These are phyloP conservation scores for Candida glaebosa DNA, from an alignment of 805 yeast genomes.

Conservation along the genomic window DNA sequence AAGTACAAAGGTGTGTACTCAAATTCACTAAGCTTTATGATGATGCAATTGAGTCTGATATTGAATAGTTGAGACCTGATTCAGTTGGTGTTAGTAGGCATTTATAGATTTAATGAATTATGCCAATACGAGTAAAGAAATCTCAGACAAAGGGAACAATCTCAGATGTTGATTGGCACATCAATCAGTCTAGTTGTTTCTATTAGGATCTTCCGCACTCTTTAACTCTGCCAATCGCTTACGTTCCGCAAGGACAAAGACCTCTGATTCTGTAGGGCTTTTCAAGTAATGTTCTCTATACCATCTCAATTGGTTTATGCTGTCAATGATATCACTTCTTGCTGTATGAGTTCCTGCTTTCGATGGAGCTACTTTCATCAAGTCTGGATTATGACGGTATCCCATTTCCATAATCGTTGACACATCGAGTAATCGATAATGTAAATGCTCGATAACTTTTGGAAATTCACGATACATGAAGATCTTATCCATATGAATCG, in stretches of 20 bases:
- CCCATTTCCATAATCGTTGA: constrained; percentile 82
- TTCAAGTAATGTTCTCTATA: constrained; percentile 63
- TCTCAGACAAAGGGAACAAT: too few species aligned
- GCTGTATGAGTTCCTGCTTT: constrained; percentile 84
- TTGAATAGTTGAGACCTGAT: constrained; percentile 9
- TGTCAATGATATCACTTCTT: constrained; percentile 79
- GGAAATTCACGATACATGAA: constrained; percentile 88
- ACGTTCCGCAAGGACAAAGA: background rate
- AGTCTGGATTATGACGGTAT: constrained; percentile 65
- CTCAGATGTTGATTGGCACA: too few species aligned
- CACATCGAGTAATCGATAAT: constrained; percentile 85
- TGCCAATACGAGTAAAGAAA: too few species aligned
- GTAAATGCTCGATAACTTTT: constrained; percentile 52
- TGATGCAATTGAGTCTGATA: constrained; percentile 27
- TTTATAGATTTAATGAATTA: background rate
- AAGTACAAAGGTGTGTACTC: constrained; percentile 19
- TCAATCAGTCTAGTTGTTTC: too few species aligned
- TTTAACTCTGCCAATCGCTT: too few species aligned
- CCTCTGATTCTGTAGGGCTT: constrained; percentile 1
- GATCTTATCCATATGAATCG: constrained; percentile 86
- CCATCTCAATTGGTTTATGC: constrained; percentile 80
- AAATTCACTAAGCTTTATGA: constrained; percentile 16
- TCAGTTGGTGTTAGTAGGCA: background rate
- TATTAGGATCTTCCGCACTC: too few species aligned
- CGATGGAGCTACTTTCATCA: constrained; percentile 54